Evolutionary conservation across 108 stramenopile species (phyloP), one percentile per base, ranked within the genome.

Genomic region (Aurantiochytrium sp.): DNA sequence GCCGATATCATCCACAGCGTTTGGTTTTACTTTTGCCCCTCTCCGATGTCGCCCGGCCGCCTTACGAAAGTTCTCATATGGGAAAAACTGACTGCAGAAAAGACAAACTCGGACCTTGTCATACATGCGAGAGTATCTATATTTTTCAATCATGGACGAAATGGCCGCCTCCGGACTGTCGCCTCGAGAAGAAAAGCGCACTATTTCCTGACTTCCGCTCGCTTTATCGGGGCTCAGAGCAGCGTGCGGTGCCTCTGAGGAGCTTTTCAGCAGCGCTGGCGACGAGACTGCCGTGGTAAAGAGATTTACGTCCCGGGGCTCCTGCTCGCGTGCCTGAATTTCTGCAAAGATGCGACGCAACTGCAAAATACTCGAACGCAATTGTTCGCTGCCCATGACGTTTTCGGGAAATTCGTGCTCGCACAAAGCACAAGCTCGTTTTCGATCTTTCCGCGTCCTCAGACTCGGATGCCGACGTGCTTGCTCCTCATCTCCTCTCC

Each of bases 21-120:
- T 23, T 8, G 35, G 14, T 10, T 69, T 42, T 2, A 69, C 42
- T 69, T 69, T 69, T 14, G 64, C 64, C 3, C 64, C 64, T 8
- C 64, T 14, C 35, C 64, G 64, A 18, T 69, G 64, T 4, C 64
- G 64, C 8, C 64, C 18, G 21, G 64, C 8, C 10, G 64, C 64
- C 76, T 83, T 83, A 23, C 76, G 76, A 83, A 83, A 83, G n/a
- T 47, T 53, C 12, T 83, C 76, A 45, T 53, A 83, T 18, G 76
- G 76, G n/a, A 83, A 83, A 2, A 83, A 83, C 51, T 83, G 76
- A 45, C 51, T 53, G 51, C 76, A 83, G 28, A 83, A 83, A 6
- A 47, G n/a, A 53, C 76, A 83, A 6, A 83, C 76, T 12, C 51
- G 45, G 25, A 83, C 76, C 76, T 83, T 83, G 76, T 83, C 76